Percentiles rank a stretch among this genome's conserved stretches.
Evolutionary conservation across 2,329 filamentous ascomycete genomes (phyloP).

Genomic region (Delphinella strobiligena): DNA sequence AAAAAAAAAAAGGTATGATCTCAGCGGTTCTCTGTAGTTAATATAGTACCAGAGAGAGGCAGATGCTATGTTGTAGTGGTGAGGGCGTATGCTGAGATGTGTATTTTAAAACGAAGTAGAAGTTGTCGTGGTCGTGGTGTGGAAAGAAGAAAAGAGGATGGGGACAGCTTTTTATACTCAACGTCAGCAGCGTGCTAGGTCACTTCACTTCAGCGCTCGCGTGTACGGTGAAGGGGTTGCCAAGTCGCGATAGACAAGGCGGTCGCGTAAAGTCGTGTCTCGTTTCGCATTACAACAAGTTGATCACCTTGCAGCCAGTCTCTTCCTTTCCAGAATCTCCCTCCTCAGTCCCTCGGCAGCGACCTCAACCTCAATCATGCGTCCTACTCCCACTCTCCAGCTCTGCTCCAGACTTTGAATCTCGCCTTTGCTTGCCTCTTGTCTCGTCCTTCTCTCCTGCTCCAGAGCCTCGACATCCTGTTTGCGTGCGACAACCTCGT

Average conservation of each 20-base stretch:
- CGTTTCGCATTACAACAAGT: neutral
- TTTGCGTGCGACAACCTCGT: constrained; percentile 57
- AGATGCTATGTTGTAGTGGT: too few relatives aligned
- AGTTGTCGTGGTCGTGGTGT: too few relatives aligned
- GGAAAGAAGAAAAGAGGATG: too few relatives aligned
- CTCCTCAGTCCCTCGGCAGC: constrained; percentile 61
- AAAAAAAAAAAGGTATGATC: too few relatives aligned
- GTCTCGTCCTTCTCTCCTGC: constrained; percentile 52
- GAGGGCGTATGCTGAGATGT: too few relatives aligned
- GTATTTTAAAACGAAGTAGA: too few relatives aligned
- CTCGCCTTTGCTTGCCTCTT: constrained; percentile 63
- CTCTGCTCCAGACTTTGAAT: constrained; percentile 59
- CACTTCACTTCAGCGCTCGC: too few relatives aligned
- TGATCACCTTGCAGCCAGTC: constrained; percentile 22
- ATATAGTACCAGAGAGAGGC: too few relatives aligned
- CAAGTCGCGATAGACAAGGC: neutral
- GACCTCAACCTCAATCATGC: constrained; percentile 75
- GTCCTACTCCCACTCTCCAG: constrained; percentile 69
- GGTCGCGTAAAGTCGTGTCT: neutral
- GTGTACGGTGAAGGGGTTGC: too few relatives aligned
- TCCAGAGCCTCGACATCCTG: constrained; percentile 64
- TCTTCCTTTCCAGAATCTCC: constrained; percentile 54
- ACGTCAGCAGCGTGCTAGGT: too few relatives aligned
- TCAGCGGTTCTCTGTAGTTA: too few relatives aligned
- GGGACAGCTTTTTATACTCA: too few relatives aligned